Evolutionary conservation across 2,329 filamentous ascomycete genomes (phyloP).

Genomic region (Fusarium foetens): DNA sequence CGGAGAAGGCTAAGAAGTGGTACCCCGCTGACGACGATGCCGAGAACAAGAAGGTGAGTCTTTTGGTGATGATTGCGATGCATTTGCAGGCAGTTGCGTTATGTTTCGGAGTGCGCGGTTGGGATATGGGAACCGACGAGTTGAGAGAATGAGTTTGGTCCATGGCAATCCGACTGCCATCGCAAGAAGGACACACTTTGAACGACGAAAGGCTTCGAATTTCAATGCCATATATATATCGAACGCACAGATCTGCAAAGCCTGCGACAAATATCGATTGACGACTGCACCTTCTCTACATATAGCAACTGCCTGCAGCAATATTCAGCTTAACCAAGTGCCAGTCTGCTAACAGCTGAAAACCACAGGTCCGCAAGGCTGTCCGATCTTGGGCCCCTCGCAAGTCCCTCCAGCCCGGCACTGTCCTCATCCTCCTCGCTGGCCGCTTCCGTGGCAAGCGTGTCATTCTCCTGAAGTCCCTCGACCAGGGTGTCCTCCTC

Average conservation of each 20-base stretch:
- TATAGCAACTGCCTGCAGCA: slow-evolving; percentile 15
- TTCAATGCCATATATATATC: slow-evolving; percentile 28
- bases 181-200: slow-evolving; percentile 17
- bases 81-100: slow-evolving; percentile 27
- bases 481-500: slow-evolving; percentile 97
- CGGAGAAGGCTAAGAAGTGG: slow-evolving; percentile 98
- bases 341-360: slow-evolving; percentile 46
- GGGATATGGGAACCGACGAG: slow-evolving; percentile 23
- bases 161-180: slow-evolving; percentile 19
- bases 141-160: slow-evolving; percentile 14
- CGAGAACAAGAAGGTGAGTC: slow-evolving; percentile 93
- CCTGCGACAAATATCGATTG: slow-evolving; percentile 30
- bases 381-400: slow-evolving; percentile 88
- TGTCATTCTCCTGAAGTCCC: slow-evolving; percentile 97
- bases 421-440: slow-evolving; percentile 98
- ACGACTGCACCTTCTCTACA: slow-evolving; percentile 1
- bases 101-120: slow-evolving; percentile 9
- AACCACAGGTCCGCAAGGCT: slow-evolving; percentile 88
- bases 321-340: slow-evolving; percentile 9
- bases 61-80: slow-evolving; percentile 41
- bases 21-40: slow-evolving; percentile 95
- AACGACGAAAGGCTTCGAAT: slow-evolving; percentile 21
- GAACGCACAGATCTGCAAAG: slow-evolving; percentile 22
- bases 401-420: slow-evolving; percentile 89
- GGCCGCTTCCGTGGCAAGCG: slow-evolving; percentile 99